Conservation (phyloP, 108 stramenopile species). For the Nitzschia putrida region DNA sequence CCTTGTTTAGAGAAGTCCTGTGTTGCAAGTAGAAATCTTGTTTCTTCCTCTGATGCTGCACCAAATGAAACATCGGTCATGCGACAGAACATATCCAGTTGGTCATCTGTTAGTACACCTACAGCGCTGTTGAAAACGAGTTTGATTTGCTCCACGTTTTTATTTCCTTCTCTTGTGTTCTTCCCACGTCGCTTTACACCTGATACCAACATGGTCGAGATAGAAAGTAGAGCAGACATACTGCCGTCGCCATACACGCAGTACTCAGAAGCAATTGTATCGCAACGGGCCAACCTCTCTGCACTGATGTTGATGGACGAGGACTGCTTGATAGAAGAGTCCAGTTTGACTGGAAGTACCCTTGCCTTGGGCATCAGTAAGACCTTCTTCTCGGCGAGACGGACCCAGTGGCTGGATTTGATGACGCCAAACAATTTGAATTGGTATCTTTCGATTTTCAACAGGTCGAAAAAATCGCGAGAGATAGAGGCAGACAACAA, state of each 20-base stretch:
- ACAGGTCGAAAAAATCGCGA: constrained; percentile 18
- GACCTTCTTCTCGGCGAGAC: constrained; percentile 13
- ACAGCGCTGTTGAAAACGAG: constrained; percentile 14
- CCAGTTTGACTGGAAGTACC: constrained; percentile 12
- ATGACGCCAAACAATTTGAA: constrained; percentile 19
- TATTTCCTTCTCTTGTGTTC: not conserved
- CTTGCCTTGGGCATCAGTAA: constrained; percentile 20
- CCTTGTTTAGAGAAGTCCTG: not conserved
- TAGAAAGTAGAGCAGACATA: constrained; percentile 16
- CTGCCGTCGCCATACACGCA: constrained; percentile 27
- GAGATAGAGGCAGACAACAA: constrained; percentile 9
- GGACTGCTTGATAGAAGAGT: not conserved
- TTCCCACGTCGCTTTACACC: not conserved
- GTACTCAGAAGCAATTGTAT: constrained; percentile 28
- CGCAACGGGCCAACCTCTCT: constrained; percentile 23
- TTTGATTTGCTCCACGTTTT: constrained; percentile 13
- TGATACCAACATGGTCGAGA: constrained; percentile 7
- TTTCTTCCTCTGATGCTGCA: constrained; percentile 13
- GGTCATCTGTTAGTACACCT: constrained; percentile 9
- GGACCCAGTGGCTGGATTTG: constrained; percentile 27
- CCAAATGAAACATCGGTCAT: constrained; percentile 29
- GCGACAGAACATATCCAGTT: constrained; percentile 23
- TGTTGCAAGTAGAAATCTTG: constrained; percentile 2
- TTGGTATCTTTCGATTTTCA: constrained; percentile 15
- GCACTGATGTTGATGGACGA: not conserved